Percentiles rank a stretch among this genome's conserved stretches.
Evolutionary conservation across 306 rosid genomes (phyloP).

Genomic region (Trifolium subterraneum): DNA sequence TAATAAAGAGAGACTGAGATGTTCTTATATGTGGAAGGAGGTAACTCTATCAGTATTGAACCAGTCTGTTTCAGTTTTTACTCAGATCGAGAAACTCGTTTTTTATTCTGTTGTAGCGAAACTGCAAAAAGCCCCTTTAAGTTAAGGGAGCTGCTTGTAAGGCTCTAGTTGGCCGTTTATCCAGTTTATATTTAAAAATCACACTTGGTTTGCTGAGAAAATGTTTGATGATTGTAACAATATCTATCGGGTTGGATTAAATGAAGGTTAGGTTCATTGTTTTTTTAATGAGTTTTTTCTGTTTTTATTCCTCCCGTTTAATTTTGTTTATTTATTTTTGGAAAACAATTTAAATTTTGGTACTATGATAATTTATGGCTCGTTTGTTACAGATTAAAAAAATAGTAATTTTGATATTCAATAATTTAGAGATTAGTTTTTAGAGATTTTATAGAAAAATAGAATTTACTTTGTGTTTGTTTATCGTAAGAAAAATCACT

Average conservation of each 20-base stretch:
- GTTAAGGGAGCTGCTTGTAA: not conserved
- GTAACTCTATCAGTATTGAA: conserved; percentile 14
- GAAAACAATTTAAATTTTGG: not conserved
- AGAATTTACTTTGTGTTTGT: too few relatives aligned
- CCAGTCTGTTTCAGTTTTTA: not conserved
- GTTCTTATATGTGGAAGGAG: not conserved
- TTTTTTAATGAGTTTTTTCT: not conserved
- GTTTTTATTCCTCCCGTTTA: not conserved
- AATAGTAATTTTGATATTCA: too few relatives aligned
- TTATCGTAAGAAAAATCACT: too few relatives aligned
- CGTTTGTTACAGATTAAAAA: too few relatives aligned
- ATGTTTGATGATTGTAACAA: not conserved
- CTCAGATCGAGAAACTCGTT: conserved; percentile 12
- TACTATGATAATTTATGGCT: not conserved
- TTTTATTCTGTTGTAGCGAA: not conserved
- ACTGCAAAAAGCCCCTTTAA: conserved; percentile 17
- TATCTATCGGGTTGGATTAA: not conserved
- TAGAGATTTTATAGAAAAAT: too few relatives aligned
- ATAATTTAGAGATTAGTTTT: too few relatives aligned
- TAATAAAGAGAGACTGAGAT: not conserved
- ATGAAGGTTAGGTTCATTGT: not conserved
- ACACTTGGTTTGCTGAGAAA: not conserved
- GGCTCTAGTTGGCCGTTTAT: conserved; percentile 2
- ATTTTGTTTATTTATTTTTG: too few relatives aligned
- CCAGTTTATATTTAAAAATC: not conserved